Evolutionary conservation across 1,284 basidiomycete genomes (phyloP).

Genomic region (Anthracocystis setariae): DNA sequence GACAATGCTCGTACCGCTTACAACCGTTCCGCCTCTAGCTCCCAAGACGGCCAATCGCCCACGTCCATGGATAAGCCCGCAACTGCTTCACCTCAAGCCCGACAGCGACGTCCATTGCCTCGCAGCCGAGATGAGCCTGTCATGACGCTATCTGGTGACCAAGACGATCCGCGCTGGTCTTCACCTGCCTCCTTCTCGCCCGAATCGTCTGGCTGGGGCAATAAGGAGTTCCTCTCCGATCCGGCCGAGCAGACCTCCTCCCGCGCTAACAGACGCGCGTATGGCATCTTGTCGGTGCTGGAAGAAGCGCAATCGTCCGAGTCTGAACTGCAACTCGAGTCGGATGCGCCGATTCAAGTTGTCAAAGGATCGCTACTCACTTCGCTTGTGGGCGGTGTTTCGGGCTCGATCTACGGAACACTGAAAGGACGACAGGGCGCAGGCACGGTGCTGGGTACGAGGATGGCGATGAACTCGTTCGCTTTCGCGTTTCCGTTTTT

Average conservation of each 20-base stretch:
- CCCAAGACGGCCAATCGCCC: conserved; percentile 7
- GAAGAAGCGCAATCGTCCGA: conserved; percentile 11
- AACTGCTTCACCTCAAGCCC: neutral
- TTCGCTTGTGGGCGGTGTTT: conserved; percentile 28
- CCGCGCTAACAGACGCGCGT: conserved; percentile 8
- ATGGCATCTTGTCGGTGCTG: conserved; percentile 36
- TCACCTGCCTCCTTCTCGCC: conserved; percentile 28
- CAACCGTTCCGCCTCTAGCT: conserved; percentile 15
- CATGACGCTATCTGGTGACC: conserved; percentile 35
- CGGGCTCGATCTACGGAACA: conserved; percentile 41
- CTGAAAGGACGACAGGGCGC: conserved; percentile 38
- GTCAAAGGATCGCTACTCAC: conserved; percentile 48
- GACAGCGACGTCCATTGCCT: conserved; percentile 6
- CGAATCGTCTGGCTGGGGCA: conserved; percentile 36
- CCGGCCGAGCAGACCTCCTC: conserved; percentile 8
- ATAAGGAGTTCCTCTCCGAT: conserved; percentile 38
- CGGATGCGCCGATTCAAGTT: conserved; percentile 43
- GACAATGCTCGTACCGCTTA: conserved; percentile 50
- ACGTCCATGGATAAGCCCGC: conserved; percentile 12
- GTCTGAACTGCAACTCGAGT: conserved; percentile 26
- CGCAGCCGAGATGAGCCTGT: conserved; percentile 28
- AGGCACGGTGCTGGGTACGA: conserved; percentile 28
- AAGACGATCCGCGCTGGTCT: conserved; percentile 45
- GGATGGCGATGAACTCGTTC: conserved; percentile 41
- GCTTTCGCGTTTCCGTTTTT: conserved; percentile 51